Percentiles rank a stretch among this genome's conserved stretches.
Evolutionary conservation across 106 monocot genomes (phyloP).

Genomic region (Phalaenopsis equestris): DNA sequence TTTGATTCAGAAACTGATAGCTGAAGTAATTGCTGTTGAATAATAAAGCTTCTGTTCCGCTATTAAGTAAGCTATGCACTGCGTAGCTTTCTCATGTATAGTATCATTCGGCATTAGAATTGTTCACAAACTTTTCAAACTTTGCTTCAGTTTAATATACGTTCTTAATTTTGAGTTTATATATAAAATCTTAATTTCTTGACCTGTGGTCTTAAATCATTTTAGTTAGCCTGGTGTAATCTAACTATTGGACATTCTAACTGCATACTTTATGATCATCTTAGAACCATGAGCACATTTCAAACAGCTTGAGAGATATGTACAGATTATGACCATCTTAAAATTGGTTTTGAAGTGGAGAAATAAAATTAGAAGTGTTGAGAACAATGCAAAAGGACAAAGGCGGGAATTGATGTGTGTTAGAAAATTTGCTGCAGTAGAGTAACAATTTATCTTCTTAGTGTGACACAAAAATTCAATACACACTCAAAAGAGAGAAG

Average conservation of each 20-base stretch:
- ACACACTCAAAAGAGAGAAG: too few species aligned
- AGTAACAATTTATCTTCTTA: too few species aligned
- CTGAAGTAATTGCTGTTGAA: constrained; percentile 1
- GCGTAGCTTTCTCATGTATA: background rate
- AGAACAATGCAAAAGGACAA: background rate
- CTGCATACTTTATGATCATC: background rate
- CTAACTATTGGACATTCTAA: background rate
- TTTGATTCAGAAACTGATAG: constrained; percentile 27
- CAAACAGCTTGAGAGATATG: too few species aligned
- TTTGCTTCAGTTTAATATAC: background rate
- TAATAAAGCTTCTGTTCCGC: background rate
- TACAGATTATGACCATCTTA: too few species aligned
- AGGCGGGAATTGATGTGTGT: too few species aligned
- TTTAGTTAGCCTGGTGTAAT: background rate
- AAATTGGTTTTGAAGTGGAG: background rate
- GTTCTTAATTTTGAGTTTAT: background rate
- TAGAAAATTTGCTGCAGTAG: too few species aligned
- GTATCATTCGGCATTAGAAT: background rate
- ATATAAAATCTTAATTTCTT: background rate
- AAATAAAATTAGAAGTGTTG: background rate
- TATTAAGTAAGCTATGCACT: background rate
- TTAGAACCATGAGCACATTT: background rate
- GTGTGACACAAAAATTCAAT: too few species aligned
- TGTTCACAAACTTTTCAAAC: background rate
- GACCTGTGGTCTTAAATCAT: background rate